Percentiles rank a stretch among this genome's conserved stretches.
phyloP scores from a whole-genome alignment of 1,139 yeast genomes.

The Debaryomyces robertsiae region DNA sequence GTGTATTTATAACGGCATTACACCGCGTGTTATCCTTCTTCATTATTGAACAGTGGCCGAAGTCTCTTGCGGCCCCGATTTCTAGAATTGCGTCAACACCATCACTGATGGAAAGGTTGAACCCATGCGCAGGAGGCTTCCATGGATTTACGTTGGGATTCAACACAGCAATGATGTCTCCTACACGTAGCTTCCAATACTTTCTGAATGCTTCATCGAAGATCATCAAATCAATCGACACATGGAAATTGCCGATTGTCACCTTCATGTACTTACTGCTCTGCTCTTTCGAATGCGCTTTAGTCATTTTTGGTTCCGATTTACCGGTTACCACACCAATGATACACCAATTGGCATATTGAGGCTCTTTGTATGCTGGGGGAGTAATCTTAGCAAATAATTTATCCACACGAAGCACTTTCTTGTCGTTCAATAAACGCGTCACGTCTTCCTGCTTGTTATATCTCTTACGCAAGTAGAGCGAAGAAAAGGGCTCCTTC shows the following conservation, averaged over 20 bases:
- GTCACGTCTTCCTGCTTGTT: conserved; percentile 35
- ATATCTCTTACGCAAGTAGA: conserved; percentile 43
- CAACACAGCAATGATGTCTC: conserved; percentile 71
- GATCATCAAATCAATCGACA: conserved; percentile 59
- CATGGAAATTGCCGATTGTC: conserved; percentile 66
- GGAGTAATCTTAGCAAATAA: conserved; percentile 65
- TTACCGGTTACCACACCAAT: conserved; percentile 68
- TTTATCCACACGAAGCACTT: conserved; percentile 57
- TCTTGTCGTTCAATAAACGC: conserved; percentile 44
- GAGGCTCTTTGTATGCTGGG: conserved; percentile 70
- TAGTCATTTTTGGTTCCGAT: conserved; percentile 50
- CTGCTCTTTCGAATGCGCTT: conserved; percentile 31
- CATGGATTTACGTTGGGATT: conserved; percentile 62
- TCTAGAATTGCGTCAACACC: conserved; percentile 60
- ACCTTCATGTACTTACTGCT: conserved; percentile 59
- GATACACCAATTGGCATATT: conserved; percentile 72
- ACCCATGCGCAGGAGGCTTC: conserved; percentile 39
- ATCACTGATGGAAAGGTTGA: conserved; percentile 60
- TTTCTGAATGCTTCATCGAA: conserved; percentile 69
- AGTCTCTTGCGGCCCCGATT: conserved; percentile 70
- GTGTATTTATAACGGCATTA: conserved; percentile 57
- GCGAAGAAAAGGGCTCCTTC: conserved; percentile 21
- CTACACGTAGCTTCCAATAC: conserved; percentile 72
- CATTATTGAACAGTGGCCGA: conserved; percentile 65
- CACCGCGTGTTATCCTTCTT: conserved; percentile 55